phyloP scores from a whole-genome alignment of 1,284 basidiomycete species.

The Boletus chippewaensis region DNA sequence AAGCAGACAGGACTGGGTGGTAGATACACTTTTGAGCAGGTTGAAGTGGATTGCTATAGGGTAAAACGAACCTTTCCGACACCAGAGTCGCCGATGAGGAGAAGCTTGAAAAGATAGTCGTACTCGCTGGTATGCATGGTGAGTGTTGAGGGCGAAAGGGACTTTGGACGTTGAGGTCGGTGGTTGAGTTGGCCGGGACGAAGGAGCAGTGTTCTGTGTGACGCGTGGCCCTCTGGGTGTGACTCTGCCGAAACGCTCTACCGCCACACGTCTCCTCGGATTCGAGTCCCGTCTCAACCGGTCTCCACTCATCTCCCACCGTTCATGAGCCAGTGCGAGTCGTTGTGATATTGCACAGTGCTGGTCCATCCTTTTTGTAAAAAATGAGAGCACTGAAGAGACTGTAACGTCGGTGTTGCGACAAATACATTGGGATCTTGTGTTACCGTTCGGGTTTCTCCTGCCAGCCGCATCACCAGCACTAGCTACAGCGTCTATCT shows the following conservation, averaged over 20 bases:
- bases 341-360: background rate
- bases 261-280: slow-evolving; percentile 17
- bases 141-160: slow-evolving; percentile 22
- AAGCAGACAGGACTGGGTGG: slow-evolving; percentile 84
- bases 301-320: slow-evolving; percentile 1
- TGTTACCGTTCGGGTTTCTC: background rate
- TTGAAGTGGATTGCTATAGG: slow-evolving; percentile 9
- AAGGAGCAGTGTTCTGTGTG: slow-evolving; percentile 37
- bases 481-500: no score
- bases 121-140: slow-evolving; percentile 88
- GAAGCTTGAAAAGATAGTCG: slow-evolving; percentile 97
- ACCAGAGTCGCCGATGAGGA: slow-evolving; percentile 90
- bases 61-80: slow-evolving; percentile 77
- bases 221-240: slow-evolving; percentile 31
- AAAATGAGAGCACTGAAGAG: background rate
- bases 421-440: background rate
- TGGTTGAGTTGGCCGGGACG: slow-evolving; percentile 22
- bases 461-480: background rate
- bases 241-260: slow-evolving; percentile 24
- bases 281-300: background rate
- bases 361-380: background rate
- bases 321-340: background rate
- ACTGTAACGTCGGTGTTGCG: background rate
- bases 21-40: slow-evolving; percentile 12
- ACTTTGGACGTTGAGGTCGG: slow-evolving; percentile 18